Evolutionary conservation across 768 basidiomycete species (phyloP), one percentile per base, ranked within the genome.

Genomic region (Mycena venus): DNA sequence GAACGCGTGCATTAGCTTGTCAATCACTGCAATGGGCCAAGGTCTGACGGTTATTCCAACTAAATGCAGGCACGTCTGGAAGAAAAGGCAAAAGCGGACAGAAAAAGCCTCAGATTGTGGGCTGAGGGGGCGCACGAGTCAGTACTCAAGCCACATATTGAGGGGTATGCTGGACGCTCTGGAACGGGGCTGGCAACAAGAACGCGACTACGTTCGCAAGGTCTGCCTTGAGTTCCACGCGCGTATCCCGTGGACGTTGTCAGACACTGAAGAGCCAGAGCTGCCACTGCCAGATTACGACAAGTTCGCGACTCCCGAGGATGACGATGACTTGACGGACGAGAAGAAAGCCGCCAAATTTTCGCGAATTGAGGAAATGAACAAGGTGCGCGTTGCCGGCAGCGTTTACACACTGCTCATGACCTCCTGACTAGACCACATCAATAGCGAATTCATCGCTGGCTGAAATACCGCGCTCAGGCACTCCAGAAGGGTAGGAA

Each of bases 381-480:
- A 56, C 38, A 34, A n/a, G 14, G 70, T 70, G 34, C 2, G 70
- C 49, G 47, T 55, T 29, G 21, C 17, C 31, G 17, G 17, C 29
- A 19, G 15, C 29, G 21, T 12, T 55, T 21, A 31, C 47, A 49
- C 2, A 8, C 5, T 25, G n/a, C n/a, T 19, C 25, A 25, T 31
- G 27, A 31, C n/a, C 10, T 15, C 10, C 14, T 7, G 17, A 23
- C 49, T 12, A 19, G 15, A 1, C 27, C 25, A 51, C 32, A 5
- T 34, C n/a, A 4, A 36, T 36, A 73, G 71, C 65, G 71, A 9
- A 73, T 73, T 49, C 40, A 21, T 2, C 55, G 71, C 14, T 73
- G 71, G 47, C 25, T 31, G 8, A 23, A n/a, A 7, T 70, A 70
- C 38, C 44, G 70, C 3, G 36, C 36, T 21, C 42, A 12, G 5